A percentile compares a stretch with the other conserved stretches of the same genome.
These are phyloP conservation scores for Uronychia binucleata DNA, from an alignment of 73 alveolate genomes.

Conservation along the genomic window DNA sequence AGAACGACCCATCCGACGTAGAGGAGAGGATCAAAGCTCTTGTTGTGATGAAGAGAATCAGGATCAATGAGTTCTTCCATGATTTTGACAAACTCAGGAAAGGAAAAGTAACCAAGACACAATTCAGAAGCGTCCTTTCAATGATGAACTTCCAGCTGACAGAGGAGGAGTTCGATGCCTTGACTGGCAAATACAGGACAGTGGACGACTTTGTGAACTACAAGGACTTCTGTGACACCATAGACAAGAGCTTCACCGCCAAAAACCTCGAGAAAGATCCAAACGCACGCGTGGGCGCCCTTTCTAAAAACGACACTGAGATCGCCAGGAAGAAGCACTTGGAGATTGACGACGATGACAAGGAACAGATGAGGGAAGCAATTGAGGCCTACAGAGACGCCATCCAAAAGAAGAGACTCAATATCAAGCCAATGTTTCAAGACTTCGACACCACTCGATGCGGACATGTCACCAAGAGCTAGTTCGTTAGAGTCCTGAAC, in stretches of 20 bases:
- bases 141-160: constrained; percentile 80
- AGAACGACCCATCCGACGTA: constrained; percentile 76
- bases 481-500: constrained; percentile 85
- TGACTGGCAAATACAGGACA: constrained; percentile 67
- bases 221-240: constrained; percentile 69
- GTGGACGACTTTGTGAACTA: constrained; percentile 76
- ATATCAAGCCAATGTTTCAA: constrained; percentile 82
- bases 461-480: constrained; percentile 83
- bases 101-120: constrained; percentile 75
- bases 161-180: constrained; percentile 79
- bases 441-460: constrained; percentile 84
- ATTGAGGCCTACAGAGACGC: constrained; percentile 66
- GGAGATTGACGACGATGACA: constrained; percentile 72
- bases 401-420: constrained; percentile 72
- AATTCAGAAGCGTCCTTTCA: constrained; percentile 81
- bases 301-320: constrained; percentile 57
- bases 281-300: constrained; percentile 59
- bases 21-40: constrained; percentile 83
- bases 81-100: constrained; percentile 91
- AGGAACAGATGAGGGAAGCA: constrained; percentile 45
- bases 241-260: constrained; percentile 77
- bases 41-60: constrained; percentile 85
- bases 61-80: constrained; percentile 90
- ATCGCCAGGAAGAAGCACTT: constrained; percentile 78
- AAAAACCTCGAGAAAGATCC: constrained; percentile 87